Evolutionary conservation across 495 filamentous ascomycete genomes (phyloP), one percentile per base, ranked within the genome.

Genomic region (Bombardia bombarda): DNA sequence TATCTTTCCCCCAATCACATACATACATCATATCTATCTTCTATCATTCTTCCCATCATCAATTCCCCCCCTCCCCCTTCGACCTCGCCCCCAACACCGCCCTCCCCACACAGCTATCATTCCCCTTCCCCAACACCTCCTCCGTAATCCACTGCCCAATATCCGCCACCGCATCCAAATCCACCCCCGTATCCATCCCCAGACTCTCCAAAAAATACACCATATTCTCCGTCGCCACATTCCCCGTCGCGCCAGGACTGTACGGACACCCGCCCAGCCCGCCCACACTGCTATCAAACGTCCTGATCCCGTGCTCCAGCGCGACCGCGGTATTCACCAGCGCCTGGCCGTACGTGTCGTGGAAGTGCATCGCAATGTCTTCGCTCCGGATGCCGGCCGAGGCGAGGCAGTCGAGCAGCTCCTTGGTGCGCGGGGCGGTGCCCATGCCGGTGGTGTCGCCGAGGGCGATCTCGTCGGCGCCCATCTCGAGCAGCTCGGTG

Each of bases 361-460:
- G 92, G 57, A 96, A 96, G 55, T 98, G 92, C 61, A 94, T 79
- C 2, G 90, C 90, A 2, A 98, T 52, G 52, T 93, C 88, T 51
- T 84, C 81, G 26, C 74, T 82, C 32, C 80, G 71, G 35, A 97
- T 80, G 0, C 89, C 87, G 3, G 87, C 86, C 4, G 80, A 78
- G 18, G 72, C 69, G 55, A 95, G 70, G 16, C 86, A 78, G 41
- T 72, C 68, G 43, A 93, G 63, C 31, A 93, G 70, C 54, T 80
- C 75, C 52, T 75, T 70, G 0, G 86, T 92, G 18, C 83, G 72
- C 1, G 88, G 86, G 17, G 83, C 87, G 0, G 92, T 97, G 5
- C 93, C 92, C 86, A 95, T 95, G 7, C 92, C 92, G 1, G 92
- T 97, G 1, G 92, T 98, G 54, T 98, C 92, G 0, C 87, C 92